Evolutionary conservation across 192 early-diverging fungal species (phyloP).

Genomic region (Chytriomyces confervae): DNA sequence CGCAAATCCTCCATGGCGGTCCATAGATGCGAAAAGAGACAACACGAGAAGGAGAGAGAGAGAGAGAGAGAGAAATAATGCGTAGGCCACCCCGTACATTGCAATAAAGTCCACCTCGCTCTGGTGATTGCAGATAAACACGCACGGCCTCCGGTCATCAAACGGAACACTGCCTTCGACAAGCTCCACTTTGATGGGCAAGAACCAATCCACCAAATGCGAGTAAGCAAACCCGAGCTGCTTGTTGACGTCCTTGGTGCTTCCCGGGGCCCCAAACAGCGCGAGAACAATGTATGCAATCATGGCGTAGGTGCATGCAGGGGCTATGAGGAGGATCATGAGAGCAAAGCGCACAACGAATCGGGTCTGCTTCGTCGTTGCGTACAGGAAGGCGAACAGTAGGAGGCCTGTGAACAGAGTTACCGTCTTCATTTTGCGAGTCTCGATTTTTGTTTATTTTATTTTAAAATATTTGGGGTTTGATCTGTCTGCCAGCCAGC

Average conservation of each 20-base stretch:
- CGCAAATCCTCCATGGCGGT: too few species aligned
- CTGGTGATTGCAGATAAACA: conserved; percentile 84
- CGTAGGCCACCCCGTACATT: conserved; percentile 27
- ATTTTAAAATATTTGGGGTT: not conserved
- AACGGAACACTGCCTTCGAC: conserved; percentile 62
- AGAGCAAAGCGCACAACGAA: conserved; percentile 19
- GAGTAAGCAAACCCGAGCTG: conserved; percentile 20
- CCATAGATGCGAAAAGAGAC: too few species aligned
- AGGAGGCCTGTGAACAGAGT: conserved; percentile 3
- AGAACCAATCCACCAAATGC: conserved; percentile 3
- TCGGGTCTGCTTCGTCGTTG: conserved; percentile 11
- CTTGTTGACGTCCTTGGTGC: conserved; percentile 27
- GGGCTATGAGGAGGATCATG: conserved; percentile 20
- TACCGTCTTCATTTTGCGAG: conserved; percentile 11
- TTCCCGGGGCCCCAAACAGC: not conserved
- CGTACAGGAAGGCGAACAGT: conserved; percentile 22
- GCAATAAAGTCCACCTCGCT: conserved; percentile 70
- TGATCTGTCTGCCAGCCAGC: not conserved
- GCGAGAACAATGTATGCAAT: not conserved
- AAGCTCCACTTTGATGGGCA: conserved; percentile 60
- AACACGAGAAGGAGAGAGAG: too few species aligned
- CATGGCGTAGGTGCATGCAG: conserved; percentile 29
- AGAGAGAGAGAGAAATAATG: too few species aligned
- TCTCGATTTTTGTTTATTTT: not conserved
- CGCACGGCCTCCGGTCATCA: conserved; percentile 56